These are phyloP conservation scores for Talaromyces sp. DNA, from an alignment of 2,329 filamentous ascomycete species.

Conservation along the genomic window DNA sequence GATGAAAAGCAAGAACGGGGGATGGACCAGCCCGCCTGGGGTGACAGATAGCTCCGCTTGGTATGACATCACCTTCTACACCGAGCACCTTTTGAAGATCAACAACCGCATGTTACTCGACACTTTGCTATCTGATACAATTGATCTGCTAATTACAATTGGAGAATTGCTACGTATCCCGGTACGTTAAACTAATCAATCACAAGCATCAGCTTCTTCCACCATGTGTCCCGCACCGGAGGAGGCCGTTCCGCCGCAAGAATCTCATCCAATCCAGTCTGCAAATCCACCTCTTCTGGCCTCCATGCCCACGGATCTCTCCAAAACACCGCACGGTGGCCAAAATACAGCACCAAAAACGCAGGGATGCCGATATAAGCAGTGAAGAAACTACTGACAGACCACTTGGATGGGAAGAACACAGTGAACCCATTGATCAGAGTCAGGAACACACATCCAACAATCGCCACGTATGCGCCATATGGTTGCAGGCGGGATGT, in stretches of 20 bases:
- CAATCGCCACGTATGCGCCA: constrained; percentile 59
- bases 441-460: constrained; percentile 55
- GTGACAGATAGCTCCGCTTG: background rate
- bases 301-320: constrained; percentile 51
- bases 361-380: constrained; percentile 64
- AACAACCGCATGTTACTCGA: background rate
- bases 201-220: constrained; percentile 30
- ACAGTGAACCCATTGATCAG: constrained; percentile 73
- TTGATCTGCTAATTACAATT: background rate
- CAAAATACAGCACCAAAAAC: constrained; percentile 54
- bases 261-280: constrained; percentile 52
- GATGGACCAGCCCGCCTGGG: background rate
- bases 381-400: constrained; percentile 60
- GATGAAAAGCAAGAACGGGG: background rate
- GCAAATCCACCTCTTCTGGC: constrained; percentile 52
- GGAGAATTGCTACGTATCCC: no score
- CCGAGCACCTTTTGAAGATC: background rate
- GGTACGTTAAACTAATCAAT: constrained; percentile 24
- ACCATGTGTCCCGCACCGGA: constrained; percentile 30
- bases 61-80: background rate
- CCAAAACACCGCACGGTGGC: constrained; percentile 48
- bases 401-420: constrained; percentile 44
- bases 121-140: background rate
- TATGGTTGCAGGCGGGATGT: constrained; percentile 59
- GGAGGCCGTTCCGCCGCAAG: constrained; percentile 44